Conservation (phyloP, 2,329 filamentous ascomycete genomes). For the Capronia americana region DNA sequence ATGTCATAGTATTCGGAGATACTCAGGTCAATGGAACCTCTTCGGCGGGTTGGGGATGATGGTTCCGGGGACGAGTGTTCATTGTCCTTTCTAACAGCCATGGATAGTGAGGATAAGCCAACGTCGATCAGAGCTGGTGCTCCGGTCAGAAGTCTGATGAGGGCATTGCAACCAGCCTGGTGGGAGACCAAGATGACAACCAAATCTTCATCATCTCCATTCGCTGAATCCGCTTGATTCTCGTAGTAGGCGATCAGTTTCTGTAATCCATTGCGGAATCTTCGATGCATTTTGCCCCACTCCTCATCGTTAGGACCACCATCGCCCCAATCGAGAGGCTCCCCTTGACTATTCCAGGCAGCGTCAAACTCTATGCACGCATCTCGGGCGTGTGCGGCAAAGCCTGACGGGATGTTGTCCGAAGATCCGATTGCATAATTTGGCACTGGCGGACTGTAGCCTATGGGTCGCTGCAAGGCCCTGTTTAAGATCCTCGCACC, state of each 20-base stretch:
- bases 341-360: constrained; percentile 91
- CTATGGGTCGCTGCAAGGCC: constrained; percentile 38
- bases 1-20: constrained; percentile 64
- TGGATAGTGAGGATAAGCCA: constrained; percentile 85
- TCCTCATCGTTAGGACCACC: constrained; percentile 90
- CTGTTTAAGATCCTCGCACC: constrained; percentile 29
- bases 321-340: constrained; percentile 80
- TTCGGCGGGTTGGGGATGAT: constrained; percentile 30
- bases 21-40: constrained; percentile 41
- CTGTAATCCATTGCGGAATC: constrained; percentile 80
- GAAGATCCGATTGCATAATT: constrained; percentile 81
- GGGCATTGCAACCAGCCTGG: constrained; percentile 91
- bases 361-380: constrained; percentile 87
- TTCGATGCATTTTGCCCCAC: constrained; percentile 93
- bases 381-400: constrained; percentile 88
- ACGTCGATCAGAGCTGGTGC: constrained; percentile 92
- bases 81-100: constrained; percentile 71
- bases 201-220: constrained; percentile 72
- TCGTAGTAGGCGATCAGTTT: constrained; percentile 84
- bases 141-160: constrained; percentile 89
- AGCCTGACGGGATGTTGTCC: constrained; percentile 83
- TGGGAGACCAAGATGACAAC: constrained; percentile 90
- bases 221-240: constrained; percentile 50
- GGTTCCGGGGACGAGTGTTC: constrained; percentile 30
- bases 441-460: constrained; percentile 78